Conservation (phyloP, 345 rosid species). For the Cardiospermum halicacabum region DNA sequence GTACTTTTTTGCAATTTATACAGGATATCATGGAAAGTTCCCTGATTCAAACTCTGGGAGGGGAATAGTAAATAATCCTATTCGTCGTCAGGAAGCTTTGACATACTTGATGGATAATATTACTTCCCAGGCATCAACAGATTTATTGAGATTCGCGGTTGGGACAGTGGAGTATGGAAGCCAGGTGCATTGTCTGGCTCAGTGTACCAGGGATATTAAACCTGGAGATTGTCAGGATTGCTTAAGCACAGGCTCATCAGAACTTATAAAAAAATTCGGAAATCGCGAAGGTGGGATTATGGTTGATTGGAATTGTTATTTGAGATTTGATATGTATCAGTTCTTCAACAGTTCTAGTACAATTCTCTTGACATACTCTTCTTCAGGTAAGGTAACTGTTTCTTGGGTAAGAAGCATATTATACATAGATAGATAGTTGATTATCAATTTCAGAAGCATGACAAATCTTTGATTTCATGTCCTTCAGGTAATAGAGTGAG, state of each 20-base stretch:
- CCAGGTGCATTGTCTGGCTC: slow-evolving; percentile 29
- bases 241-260: slow-evolving; percentile 19
- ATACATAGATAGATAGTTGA: too few species aligned
- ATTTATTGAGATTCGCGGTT: slow-evolving; percentile 19
- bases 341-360: slow-evolving; percentile 28
- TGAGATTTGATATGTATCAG: slow-evolving; percentile 27
- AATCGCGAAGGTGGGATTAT: slow-evolving; percentile 25
- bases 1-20: neutral
- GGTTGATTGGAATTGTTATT: slow-evolving; percentile 29
- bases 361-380: slow-evolving; percentile 5
- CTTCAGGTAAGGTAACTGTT: slow-evolving; percentile 18
- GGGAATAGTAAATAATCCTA: slow-evolving; percentile 17
- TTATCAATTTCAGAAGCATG: neutral
- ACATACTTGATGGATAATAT: slow-evolving; percentile 19
- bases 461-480: neutral
- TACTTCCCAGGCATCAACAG: slow-evolving; percentile 14
- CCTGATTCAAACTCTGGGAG: slow-evolving; percentile 10
- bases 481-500: slow-evolving; percentile 25
- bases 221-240: slow-evolving; percentile 15
- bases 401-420: too few species aligned
- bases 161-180: slow-evolving; percentile 16
- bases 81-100: slow-evolving; percentile 3
- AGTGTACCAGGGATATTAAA: slow-evolving; percentile 34
- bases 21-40: slow-evolving; percentile 29
- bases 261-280: slow-evolving; percentile 20